phyloP scores from a whole-genome alignment of 306 rosid genomes.

The Fragaria iinumae region DNA sequence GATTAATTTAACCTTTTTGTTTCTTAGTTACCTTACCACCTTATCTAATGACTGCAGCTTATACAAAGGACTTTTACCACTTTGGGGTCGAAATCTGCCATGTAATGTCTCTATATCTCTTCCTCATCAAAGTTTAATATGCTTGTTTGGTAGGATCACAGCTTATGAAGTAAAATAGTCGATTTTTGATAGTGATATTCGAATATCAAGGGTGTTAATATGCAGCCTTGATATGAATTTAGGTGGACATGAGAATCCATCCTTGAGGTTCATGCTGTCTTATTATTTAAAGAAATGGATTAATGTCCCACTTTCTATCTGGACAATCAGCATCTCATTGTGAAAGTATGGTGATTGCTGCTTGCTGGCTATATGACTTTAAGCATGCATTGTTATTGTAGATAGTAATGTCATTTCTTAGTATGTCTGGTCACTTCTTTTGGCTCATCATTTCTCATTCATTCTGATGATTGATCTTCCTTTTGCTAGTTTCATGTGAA shows the following conservation, averaged over 20 bases:
- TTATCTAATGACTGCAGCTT: constrained; percentile 42
- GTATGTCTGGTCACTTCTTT: background rate
- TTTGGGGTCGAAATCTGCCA: constrained; percentile 83
- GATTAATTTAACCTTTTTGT: background rate
- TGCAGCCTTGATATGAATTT: background rate
- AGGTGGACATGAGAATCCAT: background rate
- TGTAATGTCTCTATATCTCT: constrained; percentile 44
- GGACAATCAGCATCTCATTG: background rate
- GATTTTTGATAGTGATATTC: background rate
- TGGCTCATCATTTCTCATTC: background rate
- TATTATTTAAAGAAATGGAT: background rate
- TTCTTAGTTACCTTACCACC: constrained; percentile 11
- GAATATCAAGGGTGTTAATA: constrained; percentile 5
- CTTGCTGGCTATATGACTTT: background rate
- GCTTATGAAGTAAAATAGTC: background rate
- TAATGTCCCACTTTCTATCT: background rate
- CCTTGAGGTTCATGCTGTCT: constrained; percentile 1
- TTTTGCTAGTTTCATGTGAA: background rate
- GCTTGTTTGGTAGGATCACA: background rate
- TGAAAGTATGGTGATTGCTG: background rate
- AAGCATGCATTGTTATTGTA: background rate
- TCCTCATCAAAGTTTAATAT: constrained; percentile 7
- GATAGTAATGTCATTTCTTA: background rate
- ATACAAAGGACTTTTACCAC: constrained; percentile 59
- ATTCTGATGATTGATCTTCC: background rate